Conservation (phyloP, 2,329 filamentous ascomycete species). For the Trichophyton schoenleinii region DNA sequence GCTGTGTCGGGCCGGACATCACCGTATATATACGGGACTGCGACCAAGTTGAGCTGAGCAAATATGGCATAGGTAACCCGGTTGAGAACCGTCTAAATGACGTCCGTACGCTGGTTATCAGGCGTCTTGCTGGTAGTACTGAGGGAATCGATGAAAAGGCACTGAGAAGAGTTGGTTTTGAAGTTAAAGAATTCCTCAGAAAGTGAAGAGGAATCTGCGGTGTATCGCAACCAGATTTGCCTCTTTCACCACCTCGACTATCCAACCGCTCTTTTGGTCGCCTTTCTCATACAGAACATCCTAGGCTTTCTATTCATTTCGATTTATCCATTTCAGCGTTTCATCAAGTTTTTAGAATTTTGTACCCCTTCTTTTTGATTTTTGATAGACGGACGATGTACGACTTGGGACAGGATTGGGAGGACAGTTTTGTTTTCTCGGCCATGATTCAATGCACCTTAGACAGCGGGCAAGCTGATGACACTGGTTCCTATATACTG, state of each 20-base stretch:
- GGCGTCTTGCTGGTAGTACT: slow-evolving; percentile 26
- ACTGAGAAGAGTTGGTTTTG: slow-evolving; percentile 66
- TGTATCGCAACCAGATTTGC: too few relatives aligned
- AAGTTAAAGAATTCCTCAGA: slow-evolving; percentile 59
- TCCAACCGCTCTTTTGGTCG: neutral
- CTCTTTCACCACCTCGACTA: neutral
- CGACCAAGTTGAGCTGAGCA: slow-evolving; percentile 29
- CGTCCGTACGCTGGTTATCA: slow-evolving; percentile 41
- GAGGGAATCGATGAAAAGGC: slow-evolving; percentile 52
- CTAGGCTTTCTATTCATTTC: too few relatives aligned
- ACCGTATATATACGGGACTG: slow-evolving; percentile 35
- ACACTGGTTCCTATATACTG: neutral
- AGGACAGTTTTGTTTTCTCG: neutral
- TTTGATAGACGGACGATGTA: neutral
- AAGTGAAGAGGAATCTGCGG: neutral
- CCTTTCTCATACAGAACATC: neutral
- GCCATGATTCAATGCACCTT: neutral
- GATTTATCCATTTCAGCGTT: neutral
- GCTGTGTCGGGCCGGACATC: slow-evolving; percentile 64
- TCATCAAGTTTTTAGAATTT: neutral
- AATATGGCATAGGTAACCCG: slow-evolving; percentile 28
- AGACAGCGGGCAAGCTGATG: neutral
- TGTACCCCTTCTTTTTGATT: neutral
- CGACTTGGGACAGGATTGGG: neutral
- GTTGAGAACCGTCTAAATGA: slow-evolving; percentile 47